Evolutionary conservation across 2,329 filamentous ascomycete genomes (phyloP).

Genomic region (Calonectria pseudoturangicola): DNA sequence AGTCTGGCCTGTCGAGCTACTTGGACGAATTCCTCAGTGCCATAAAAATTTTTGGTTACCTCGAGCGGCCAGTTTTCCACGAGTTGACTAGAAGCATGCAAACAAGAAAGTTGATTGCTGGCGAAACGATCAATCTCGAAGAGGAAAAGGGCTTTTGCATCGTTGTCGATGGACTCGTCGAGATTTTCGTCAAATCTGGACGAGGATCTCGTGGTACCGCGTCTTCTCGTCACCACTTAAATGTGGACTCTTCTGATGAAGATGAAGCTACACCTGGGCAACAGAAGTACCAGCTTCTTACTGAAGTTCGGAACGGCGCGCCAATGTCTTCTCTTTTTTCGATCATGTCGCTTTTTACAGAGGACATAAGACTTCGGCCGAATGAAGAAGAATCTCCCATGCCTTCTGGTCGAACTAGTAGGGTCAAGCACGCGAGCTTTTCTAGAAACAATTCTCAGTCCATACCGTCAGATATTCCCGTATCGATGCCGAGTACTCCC

Average conservation of each 20-base stretch:
- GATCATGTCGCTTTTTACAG: slow-evolving; percentile 96
- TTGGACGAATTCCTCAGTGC: slow-evolving; percentile 98
- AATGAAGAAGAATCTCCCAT: slow-evolving; percentile 73
- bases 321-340: slow-evolving; percentile 99
- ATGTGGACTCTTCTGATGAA: slow-evolving; percentile 72
- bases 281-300: slow-evolving; percentile 94
- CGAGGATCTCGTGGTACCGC: slow-evolving; percentile 66
- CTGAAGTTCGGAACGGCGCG: slow-evolving; percentile 97
- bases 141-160: slow-evolving; percentile 99
- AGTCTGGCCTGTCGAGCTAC: slow-evolving; percentile 95
- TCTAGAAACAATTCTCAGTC: slow-evolving; percentile 44
- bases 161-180: slow-evolving; percentile 95
- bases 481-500: slow-evolving; percentile 64
- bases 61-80: slow-evolving; percentile 97
- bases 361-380: slow-evolving; percentile 88
- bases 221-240: slow-evolving; percentile 49
- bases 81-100: slow-evolving; percentile 99
- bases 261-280: slow-evolving; percentile 81
- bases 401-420: slow-evolving; percentile 52
- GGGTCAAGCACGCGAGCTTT: slow-evolving; percentile 55
- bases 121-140: slow-evolving; percentile 94
- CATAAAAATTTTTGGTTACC: slow-evolving; percentile 98
- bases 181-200: slow-evolving; percentile 98
- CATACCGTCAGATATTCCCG: slow-evolving; percentile 46
- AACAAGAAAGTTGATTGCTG: slow-evolving; percentile 95